Percentiles rank a stretch among this genome's conserved stretches.
Evolutionary conservation across 176 grass and related monocot genomes (phyloP).

Genomic region (Ananas comosus): DNA sequence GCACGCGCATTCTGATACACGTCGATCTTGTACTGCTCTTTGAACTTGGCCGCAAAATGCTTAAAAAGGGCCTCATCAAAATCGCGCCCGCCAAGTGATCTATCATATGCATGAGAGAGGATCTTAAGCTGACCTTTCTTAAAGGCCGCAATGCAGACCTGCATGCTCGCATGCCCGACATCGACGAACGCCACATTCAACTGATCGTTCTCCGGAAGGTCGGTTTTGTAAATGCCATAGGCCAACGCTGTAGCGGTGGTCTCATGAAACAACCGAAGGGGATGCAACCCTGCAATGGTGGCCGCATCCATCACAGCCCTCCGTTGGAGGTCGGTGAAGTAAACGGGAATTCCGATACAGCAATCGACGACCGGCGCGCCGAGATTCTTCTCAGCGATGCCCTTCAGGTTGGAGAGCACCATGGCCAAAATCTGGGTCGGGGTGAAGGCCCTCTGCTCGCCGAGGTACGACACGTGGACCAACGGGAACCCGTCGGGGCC

Average conservation of each 20-base stretch:
- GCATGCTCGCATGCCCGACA: conserved; percentile 80
- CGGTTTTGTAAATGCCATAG: conserved; percentile 88
- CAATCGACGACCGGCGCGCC: conserved; percentile 50
- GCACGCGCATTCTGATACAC: conserved; percentile 54
- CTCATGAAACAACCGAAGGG: conserved; percentile 69
- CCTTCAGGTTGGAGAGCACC: conserved; percentile 74
- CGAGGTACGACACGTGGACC: conserved; percentile 47
- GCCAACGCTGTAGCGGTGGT: conserved; percentile 73
- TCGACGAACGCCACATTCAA: conserved; percentile 78
- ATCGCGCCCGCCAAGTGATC: conserved; percentile 60
- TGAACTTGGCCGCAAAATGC: conserved; percentile 59
- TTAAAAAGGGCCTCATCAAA: conserved; percentile 66
- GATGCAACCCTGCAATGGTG: conserved; percentile 47
- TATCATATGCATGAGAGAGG: conserved; percentile 48
- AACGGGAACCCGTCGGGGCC: conserved; percentile 56
- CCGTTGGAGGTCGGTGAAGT: conserved; percentile 80
- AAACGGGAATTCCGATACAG: conserved; percentile 76
- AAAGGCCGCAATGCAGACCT: conserved; percentile 58
- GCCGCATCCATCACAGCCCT: conserved; percentile 73
- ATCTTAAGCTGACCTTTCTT: conserved; percentile 58
- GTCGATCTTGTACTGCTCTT: conserved; percentile 56
- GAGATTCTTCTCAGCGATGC: conserved; percentile 67
- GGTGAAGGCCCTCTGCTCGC: conserved; percentile 47
- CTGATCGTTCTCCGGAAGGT: conserved; percentile 60
- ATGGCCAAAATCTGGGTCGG: conserved; percentile 78